Evolutionary conservation across 257 asterid species (phyloP), one percentile per base, ranked within the genome.

Genomic region (Haberlea rhodopensis): DNA sequence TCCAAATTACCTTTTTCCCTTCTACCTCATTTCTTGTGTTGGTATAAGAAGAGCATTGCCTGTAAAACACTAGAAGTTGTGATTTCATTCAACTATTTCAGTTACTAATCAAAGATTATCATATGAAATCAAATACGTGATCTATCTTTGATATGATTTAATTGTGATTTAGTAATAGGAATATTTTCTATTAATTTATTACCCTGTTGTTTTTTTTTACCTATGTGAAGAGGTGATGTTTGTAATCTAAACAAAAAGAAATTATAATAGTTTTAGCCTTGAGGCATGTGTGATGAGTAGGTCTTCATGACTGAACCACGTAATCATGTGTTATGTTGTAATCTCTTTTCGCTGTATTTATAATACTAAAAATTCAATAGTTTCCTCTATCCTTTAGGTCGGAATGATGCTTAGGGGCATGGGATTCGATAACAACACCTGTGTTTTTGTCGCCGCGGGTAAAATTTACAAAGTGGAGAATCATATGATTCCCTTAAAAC

Each of bases 321-420:
- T 37, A 37, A 37, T 37, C 2, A 37, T 37, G 46, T 37, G 46
- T 37, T 9, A 3, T 3, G 46, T 37, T 37, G 46, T 37, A 37
- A 37, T 34, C 20, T 24, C 24, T n/a, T n/a, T n/a, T n/a, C n/a
- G n/a, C n/a, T n/a, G 40, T 34, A 19, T 23, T 40, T 27, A 28
- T 32, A 5, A 45, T 29, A 31, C 15, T 18, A 29, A 24, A 18
- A 58, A 13, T 10, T 37, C 4, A 10, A 37, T 3, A 3, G 31
- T 58, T 58, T 21, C n/a, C 45, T 34, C 28, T 57, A 20, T 62
- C 70, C 20, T 76, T 71, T 77, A 92, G 99, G 99, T 94, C 4
- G 99, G 99, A 49, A 86, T 94, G 95, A 90, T 94, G 90, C 96
- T 94, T 31, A 78, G 97, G 70, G 99, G 99, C 18, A 94, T 90